Evolutionary conservation across 2,329 filamentous ascomycete genomes (phyloP).

Genomic region (Phyllosticta capitalensis): DNA sequence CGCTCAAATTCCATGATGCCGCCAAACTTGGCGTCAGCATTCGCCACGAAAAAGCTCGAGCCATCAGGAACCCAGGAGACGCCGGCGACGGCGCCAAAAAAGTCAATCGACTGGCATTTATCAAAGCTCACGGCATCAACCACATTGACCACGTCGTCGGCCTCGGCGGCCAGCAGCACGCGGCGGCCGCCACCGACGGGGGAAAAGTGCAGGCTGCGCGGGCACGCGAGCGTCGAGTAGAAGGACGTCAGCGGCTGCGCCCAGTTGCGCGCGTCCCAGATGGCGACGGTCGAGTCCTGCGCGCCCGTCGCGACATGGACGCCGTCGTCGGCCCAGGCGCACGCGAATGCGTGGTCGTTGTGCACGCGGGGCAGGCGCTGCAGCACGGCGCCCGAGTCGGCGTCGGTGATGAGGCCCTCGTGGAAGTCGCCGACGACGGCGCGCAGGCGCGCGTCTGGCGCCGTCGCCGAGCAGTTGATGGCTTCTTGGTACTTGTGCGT

Average conservation of each 20-base stretch:
- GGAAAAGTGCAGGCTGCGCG: slow-evolving; percentile 61
- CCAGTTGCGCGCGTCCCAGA: slow-evolving; percentile 71
- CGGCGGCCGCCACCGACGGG: slow-evolving; percentile 58
- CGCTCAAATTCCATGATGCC: slow-evolving; percentile 57
- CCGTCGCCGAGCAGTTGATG: slow-evolving; percentile 65
- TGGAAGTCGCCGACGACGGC: slow-evolving; percentile 62
- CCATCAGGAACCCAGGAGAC: slow-evolving; percentile 58
- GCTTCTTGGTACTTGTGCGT: slow-evolving; percentile 49
- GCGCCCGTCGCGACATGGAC: slow-evolving; percentile 67
- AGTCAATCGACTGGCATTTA: slow-evolving; percentile 59
- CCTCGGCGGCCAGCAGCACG: slow-evolving; percentile 63
- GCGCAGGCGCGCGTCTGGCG: slow-evolving; percentile 61
- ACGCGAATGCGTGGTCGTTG: slow-evolving; percentile 63
- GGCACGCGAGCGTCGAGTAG: slow-evolving; percentile 57
- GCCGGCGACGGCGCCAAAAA: slow-evolving; percentile 68
- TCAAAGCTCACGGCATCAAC: slow-evolving; percentile 57
- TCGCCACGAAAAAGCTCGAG: slow-evolving; percentile 57
- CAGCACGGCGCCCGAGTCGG: slow-evolving; percentile 53
- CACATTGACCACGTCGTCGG: slow-evolving; percentile 62
- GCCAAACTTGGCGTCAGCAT: slow-evolving; percentile 55
- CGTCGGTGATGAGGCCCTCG: slow-evolving; percentile 58
- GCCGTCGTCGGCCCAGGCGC: slow-evolving; percentile 70
- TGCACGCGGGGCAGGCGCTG: slow-evolving; percentile 50
- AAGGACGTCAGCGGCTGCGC: slow-evolving; percentile 46
- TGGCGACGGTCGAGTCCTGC: slow-evolving; percentile 62